Percentiles rank a stretch among this genome's conserved stretches.
Conservation (phyloP, 2,329 filamentous ascomycete genomes). For the Fusarium austroafricanum region DNA sequence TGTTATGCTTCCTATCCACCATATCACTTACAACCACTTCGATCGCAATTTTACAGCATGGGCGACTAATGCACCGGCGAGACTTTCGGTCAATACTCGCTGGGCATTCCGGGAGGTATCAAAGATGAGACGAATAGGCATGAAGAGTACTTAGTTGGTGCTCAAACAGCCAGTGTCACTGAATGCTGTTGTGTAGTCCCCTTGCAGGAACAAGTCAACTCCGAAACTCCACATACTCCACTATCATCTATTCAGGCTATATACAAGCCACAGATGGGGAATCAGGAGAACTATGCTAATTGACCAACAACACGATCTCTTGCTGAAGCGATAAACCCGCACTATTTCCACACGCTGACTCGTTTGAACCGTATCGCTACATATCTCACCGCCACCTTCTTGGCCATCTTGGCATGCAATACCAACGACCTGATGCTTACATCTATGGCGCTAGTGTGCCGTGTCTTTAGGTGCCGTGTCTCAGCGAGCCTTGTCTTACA, state of each 20-base stretch:
- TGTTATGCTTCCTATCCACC: not conserved
- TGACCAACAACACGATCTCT: not conserved
- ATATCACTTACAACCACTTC: not conserved
- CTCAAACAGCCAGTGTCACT: not conserved
- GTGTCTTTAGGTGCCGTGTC: no score
- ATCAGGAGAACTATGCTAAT: not conserved
- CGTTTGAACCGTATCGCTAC: no score
- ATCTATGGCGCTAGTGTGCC: no score
- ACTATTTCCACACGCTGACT: no score
- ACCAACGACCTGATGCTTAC: no score
- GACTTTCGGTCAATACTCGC: slow-evolving; percentile 2
- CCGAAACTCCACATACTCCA: not conserved
- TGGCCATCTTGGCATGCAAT: no score
- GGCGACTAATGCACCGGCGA: not conserved
- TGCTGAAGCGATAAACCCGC: no score
- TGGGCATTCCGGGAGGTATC: not conserved
- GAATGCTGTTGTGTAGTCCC: not conserved
- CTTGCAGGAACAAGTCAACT: no score
- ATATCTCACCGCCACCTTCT: no score
- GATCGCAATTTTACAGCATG: not conserved
- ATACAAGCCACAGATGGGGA: not conserved
- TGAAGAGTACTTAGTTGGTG: not conserved
- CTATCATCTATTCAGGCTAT: not conserved
- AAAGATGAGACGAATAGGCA: not conserved
- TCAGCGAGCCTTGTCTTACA: no score